These are phyloP conservation scores for Cichorium intybus DNA, from an alignment of 140 eudicot genomes.

Conservation along the genomic window DNA sequence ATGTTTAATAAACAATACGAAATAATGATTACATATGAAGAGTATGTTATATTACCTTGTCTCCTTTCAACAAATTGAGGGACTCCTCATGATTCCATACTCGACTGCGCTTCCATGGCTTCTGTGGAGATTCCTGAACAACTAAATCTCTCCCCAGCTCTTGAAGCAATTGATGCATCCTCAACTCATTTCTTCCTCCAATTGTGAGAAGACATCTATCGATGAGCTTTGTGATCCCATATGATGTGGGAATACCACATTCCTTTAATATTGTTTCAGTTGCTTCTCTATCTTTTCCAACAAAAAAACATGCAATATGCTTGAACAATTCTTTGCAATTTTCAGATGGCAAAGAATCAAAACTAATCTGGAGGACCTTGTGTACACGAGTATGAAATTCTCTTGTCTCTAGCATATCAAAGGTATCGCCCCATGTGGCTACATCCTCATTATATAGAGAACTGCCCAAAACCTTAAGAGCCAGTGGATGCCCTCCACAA, in stretches of 20 bases:
- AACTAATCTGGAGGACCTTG: not conserved
- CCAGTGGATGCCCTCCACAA: no score
- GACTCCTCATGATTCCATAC: constrained; percentile 1
- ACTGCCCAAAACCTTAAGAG: constrained; percentile 4
- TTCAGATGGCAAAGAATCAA: not conserved
- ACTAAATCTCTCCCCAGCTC: constrained; percentile 15
- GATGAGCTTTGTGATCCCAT: not conserved
- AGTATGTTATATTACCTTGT: not conserved
- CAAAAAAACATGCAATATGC: constrained; percentile 23
- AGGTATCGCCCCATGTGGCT: not conserved
- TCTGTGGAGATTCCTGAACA: constrained; percentile 3
- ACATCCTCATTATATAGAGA: not conserved
- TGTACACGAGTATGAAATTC: no score
- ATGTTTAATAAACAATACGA: not conserved
- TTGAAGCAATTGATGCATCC: constrained; percentile 17
- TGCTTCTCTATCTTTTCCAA: not conserved
- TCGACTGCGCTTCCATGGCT: constrained; percentile 12
- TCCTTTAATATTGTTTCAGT: not conserved
- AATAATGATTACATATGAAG: not conserved
- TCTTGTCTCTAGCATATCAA: not conserved
- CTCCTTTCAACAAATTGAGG: not conserved
- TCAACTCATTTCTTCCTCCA: not conserved
- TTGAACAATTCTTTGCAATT: no score
- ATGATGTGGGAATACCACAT: not conserved
- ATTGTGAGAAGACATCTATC: constrained; percentile 11